Percentiles rank a stretch among this genome's conserved stretches.
phyloP scores from a whole-genome alignment of 2,329 filamentous ascomycete genomes.

The Beauveria brongniartii region DNA sequence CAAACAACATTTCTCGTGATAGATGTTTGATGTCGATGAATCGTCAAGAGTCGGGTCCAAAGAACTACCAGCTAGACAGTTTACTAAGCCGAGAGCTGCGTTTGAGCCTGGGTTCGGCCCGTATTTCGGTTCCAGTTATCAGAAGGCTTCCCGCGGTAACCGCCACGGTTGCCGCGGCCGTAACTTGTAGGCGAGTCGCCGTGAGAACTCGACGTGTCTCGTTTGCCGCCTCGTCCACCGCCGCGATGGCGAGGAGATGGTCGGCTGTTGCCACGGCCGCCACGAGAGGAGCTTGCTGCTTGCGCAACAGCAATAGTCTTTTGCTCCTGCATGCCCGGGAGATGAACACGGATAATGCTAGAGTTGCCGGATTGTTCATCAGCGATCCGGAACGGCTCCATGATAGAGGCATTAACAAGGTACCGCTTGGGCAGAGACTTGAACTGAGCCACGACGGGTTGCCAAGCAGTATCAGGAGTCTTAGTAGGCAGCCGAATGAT shows the following conservation, averaged over 20 bases:
- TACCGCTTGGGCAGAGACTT: slow-evolving; percentile 49
- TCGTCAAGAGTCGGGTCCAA: neutral
- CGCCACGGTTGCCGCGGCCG: slow-evolving; percentile 30
- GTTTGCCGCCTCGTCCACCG: slow-evolving; percentile 25
- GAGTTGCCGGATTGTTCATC: slow-evolving; percentile 26
- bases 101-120: slow-evolving; percentile 12
- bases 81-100: slow-evolving; percentile 18
- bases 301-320: slow-evolving; percentile 30
- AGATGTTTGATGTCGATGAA: neutral
- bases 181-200: slow-evolving; percentile 17
- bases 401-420: slow-evolving; percentile 29
- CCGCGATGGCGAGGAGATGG: slow-evolving; percentile 24
- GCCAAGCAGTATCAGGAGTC: slow-evolving; percentile 56
- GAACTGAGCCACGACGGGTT: slow-evolving; percentile 44
- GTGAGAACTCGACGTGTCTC: slow-evolving; percentile 24
- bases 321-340: slow-evolving; percentile 34
- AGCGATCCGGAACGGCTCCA: slow-evolving; percentile 27
- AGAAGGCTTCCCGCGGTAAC: slow-evolving; percentile 31
- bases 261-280: slow-evolving; percentile 21
- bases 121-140: slow-evolving; percentile 33
- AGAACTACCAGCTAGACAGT: neutral
- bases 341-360: slow-evolving; percentile 29
- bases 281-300: slow-evolving; percentile 23
- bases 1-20: neutral
- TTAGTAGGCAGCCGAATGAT: slow-evolving; percentile 58